A percentile compares a stretch with the other conserved stretches of the same genome.
phyloP scores from a whole-genome alignment of 75 land plant genomes.

The Pinus taeda region DNA sequence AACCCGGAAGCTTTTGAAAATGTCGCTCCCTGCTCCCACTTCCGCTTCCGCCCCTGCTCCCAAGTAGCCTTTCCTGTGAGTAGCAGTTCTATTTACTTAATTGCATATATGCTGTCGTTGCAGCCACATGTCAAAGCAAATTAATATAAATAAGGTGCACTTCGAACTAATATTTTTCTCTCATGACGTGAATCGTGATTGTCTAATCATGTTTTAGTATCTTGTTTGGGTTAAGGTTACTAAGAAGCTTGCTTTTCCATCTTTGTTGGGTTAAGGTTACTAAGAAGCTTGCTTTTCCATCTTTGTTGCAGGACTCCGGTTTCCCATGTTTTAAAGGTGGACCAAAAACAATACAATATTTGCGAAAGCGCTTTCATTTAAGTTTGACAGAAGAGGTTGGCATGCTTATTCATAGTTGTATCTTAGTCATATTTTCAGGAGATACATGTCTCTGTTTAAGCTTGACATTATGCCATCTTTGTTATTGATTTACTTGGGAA shows the following conservation, averaged over 20 bases:
- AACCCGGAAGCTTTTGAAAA: too few relatives aligned
- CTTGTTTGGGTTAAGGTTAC: neutral
- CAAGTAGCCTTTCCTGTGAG: too few relatives aligned
- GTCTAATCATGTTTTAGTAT: neutral
- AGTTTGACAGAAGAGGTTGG: constrained; percentile 95
- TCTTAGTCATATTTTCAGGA: neutral
- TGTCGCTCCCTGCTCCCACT: too few relatives aligned
- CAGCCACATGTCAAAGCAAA: too few relatives aligned
- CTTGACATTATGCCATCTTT: neutral
- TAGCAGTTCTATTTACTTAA: too few relatives aligned
- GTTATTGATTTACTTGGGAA: neutral
- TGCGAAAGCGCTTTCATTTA: constrained; percentile 95
- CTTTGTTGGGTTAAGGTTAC: neutral
- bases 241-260: neutral
- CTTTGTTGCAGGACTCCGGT: constrained; percentile 79
- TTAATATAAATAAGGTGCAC: neutral
- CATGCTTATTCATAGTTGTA: neutral
- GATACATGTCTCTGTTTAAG: neutral
- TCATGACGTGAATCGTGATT: neutral
- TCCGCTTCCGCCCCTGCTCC: too few relatives aligned
- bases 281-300: neutral
- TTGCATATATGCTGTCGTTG: too few relatives aligned
- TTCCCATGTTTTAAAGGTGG: constrained; percentile 99
- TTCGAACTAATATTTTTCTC: neutral
- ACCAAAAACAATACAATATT: constrained; percentile 86